Conservation (phyloP, 202 grass and related monocot species). For the Sporobolus alterniflorus region DNA sequence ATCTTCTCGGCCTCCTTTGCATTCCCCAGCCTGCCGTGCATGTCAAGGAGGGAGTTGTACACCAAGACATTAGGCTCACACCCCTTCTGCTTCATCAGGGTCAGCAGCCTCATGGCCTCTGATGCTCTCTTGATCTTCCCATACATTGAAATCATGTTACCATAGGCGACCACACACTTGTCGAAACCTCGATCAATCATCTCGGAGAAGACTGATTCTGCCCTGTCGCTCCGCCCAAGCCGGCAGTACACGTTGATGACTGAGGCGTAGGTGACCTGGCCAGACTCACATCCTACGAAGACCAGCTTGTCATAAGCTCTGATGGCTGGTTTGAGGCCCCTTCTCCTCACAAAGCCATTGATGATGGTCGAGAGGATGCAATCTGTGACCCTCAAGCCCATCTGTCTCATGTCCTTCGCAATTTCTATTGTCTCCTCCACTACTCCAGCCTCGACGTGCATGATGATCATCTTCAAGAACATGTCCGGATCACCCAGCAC, state of each 20-base stretch:
- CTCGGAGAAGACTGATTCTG: constrained; percentile 70
- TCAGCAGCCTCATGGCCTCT: constrained; percentile 78
- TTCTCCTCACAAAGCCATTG: constrained; percentile 83
- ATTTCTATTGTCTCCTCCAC: constrained; percentile 63
- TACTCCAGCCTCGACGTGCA: constrained; percentile 67
- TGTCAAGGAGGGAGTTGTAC: constrained; percentile 94
- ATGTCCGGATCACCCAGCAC: constrained; percentile 77
- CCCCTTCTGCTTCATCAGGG: constrained; percentile 89
- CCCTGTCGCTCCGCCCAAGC: constrained; percentile 66
- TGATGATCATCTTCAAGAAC: constrained; percentile 78
- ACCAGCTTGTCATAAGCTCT: constrained; percentile 68
- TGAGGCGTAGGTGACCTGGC: constrained; percentile 91
- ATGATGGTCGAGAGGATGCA: constrained; percentile 81
- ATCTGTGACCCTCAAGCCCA: constrained; percentile 71
- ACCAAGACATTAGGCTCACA: constrained; percentile 83
- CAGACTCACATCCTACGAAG: constrained; percentile 68
- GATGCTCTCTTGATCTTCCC: constrained; percentile 72
- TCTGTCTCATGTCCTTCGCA: constrained; percentile 67
- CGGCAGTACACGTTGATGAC: constrained; percentile 90
- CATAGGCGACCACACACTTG: constrained; percentile 88
- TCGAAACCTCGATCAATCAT: constrained; percentile 88
- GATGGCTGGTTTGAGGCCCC: constrained; percentile 71
- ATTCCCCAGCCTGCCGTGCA: constrained; percentile 66
- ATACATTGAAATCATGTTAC: constrained; percentile 97
- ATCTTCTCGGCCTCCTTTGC: constrained; percentile 85